Conservation (phyloP, 352 stramenopile species). For the Globisporangium paddicum region DNA sequence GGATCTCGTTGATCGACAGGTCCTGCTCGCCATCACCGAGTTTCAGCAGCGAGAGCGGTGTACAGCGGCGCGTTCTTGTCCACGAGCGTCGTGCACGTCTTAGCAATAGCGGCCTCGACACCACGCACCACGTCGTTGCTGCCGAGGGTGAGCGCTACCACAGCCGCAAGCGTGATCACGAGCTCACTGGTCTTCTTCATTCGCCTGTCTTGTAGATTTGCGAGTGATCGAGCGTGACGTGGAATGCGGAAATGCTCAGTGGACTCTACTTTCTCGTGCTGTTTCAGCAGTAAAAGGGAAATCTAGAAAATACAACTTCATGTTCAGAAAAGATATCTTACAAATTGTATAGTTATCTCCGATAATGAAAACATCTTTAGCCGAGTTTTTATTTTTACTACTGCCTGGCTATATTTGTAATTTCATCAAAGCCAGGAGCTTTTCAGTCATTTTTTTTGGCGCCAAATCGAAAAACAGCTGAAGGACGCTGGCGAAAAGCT, state of each 20-base stretch:
- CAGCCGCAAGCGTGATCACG: neutral
- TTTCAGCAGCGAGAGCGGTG: constrained; percentile 21
- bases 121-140: neutral
- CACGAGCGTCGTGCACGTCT: constrained; percentile 13
- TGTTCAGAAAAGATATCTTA: neutral
- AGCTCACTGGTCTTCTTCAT: neutral
- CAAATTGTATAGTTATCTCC: neutral
- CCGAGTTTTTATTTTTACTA: too few species aligned
- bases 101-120: neutral
- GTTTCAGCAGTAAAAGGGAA: neutral
- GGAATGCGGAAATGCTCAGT: too few species aligned
- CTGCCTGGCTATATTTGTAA: too few species aligned
- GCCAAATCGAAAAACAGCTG: neutral
- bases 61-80: constrained; percentile 15
- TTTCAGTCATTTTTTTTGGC: constrained; percentile 3
- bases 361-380: neutral
- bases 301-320: neutral
- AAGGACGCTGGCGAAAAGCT: neutral
- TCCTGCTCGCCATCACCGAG: constrained; percentile 8
- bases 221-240: too few species aligned
- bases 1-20: constrained; percentile 23
- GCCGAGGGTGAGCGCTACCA: neutral
- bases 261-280: too few species aligned
- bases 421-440: too few species aligned
- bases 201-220: neutral